These are phyloP conservation scores for Perkinsus marinus DNA, from an alignment of 169 alveolate species.

Conservation along the genomic window DNA sequence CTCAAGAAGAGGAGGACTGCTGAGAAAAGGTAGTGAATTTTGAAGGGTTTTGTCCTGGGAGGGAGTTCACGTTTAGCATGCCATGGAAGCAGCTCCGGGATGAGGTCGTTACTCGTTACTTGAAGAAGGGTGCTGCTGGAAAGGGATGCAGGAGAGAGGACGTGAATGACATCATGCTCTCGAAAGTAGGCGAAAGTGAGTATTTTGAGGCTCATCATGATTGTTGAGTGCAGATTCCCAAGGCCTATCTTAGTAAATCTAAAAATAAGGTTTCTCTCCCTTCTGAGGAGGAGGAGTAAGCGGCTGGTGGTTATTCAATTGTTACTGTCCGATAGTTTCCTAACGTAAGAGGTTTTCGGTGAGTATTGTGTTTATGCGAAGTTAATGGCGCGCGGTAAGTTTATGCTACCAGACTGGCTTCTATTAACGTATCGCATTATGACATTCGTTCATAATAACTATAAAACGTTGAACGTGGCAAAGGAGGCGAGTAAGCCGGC, in stretches of 20 bases:
- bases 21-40: background rate
- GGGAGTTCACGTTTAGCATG: background rate
- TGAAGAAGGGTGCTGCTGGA: background rate
- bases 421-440: background rate
- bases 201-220: background rate
- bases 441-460: conserved; percentile 10
- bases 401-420: background rate
- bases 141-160: background rate
- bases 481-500: conserved; percentile 21
- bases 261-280: background rate
- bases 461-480: conserved; percentile 22
- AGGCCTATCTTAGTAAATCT: background rate
- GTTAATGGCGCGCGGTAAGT: background rate
- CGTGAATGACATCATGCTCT: background rate
- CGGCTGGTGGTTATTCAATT: background rate
- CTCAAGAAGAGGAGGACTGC: background rate
- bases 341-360: background rate
- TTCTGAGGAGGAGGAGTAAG: background rate
- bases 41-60: background rate
- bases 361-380: background rate
- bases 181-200: background rate
- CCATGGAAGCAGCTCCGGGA: background rate
- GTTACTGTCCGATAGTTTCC: background rate
- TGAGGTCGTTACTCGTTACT: background rate
- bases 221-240: background rate